Base-by-base conservation (phyloP, 2,329 filamentous ascomycete species). In the Fusarium heterosporum region DNA sequence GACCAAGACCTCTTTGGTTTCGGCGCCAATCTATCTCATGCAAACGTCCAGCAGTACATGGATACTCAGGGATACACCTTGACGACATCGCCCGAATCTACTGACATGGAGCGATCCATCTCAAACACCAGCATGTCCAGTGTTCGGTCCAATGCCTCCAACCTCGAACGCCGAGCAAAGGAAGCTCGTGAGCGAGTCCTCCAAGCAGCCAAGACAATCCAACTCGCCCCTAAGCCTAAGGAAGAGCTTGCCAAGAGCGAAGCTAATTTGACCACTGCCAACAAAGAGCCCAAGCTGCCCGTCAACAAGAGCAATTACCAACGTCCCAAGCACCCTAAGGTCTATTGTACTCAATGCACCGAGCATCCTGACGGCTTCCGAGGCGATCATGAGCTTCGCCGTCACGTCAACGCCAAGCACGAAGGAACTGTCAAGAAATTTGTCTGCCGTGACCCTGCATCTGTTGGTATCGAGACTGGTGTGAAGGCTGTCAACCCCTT, bases 281-380 rank as follows among this genome's bases (percentile, higher is more conserved):
- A 79, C 64, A 81, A 79, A 52, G 79, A 80, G 30, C 77, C 77
- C 26, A 86, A 85, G 72, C 68, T 81, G 3, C 72, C 77, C 22
- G 80, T 83, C 26, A 84, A 81, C 68, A 76, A 80, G 53, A 74
- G 60, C 16, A 76, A 79, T 38, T 85, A 86, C 62, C 79, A 83
- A 48, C 89, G 91, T 16, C 90, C 90, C 26, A 87, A 87, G 71
- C 89, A 91, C 62, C 86, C 87, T 34, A 93, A 91, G 76, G 88
- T 92, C 63, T 86, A 85, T 74, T 97, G 93, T 76, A 75, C 79
- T 3, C 80, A 86, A 60, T 97, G 93, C 79, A 84, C 85, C 50
- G 89, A 92, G 55, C 86, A 92, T 51, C 90, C 89, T 0, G 86
- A 91, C 17, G 93, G 92, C 42, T 97, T 97, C 78, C 89, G 93